Evolutionary conservation across 2,329 filamentous ascomycete genomes (phyloP), one percentile per base, ranked within the genome.

Genomic region (Xylariomycetidae sp.): DNA sequence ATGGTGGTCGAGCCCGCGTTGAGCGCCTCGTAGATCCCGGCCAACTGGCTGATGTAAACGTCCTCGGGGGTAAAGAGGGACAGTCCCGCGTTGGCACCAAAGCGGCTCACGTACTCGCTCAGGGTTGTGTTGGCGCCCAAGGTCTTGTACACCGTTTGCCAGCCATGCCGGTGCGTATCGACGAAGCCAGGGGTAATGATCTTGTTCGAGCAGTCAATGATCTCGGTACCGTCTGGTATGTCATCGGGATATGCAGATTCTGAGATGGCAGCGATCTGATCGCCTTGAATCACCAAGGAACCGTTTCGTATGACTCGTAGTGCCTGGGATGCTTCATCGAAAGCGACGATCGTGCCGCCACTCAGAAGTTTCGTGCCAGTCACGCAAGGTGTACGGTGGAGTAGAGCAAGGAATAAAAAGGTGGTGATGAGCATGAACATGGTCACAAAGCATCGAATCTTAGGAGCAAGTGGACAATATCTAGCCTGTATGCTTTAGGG

Each of bases 111-210:
- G 45, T 72, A 74, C 36, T 70, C 58, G 11, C 58, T 50, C 6
- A 73, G 51, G 0, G 60, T 67, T 0, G 64, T 69, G 43, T 77
- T 71, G 14, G 68, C 66, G 2, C 40, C 67, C 1, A 76, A 41
- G 0, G 70, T 73, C 42, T 69, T 71, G 49, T 64, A 69, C 5
- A 60, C 66, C 0, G 72, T 74, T 43, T 75, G 69, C 72, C 71
- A 74, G 1, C 62, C 58, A 38, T 72, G 68, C 2, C 63, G 62
- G 40, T 76, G 72, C 0, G 70, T 74, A 49, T 75, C 67, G 35
- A 76, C 58, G 49, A 76, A 74, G 9, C 72, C 71, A 0, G 70
- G 67, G 0, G 62, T 64, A 26, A 74, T 54, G 39, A 74, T 74
- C 41, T 72, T 69, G 31, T 62, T 61, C 0, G 59, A 58, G 17